A percentile compares a stretch with the other conserved stretches of the same genome.
These are phyloP conservation scores for Alternaria hordeiaustralica DNA, from an alignment of 2,329 filamentous ascomycete genomes.

Conservation along the genomic window DNA sequence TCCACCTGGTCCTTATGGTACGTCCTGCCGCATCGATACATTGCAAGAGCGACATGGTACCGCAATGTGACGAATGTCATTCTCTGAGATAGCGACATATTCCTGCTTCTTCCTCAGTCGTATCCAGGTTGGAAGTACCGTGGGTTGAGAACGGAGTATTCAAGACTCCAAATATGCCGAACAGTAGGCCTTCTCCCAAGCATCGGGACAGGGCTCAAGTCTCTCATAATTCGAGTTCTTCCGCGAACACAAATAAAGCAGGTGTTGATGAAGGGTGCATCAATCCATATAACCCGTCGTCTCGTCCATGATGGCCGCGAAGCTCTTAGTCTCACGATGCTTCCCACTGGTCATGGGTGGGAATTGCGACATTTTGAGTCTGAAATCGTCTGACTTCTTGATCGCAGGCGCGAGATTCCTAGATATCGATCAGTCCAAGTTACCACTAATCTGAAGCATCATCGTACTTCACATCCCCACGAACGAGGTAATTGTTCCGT, in stretches of 20 bases:
- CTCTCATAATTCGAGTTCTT: not conserved
- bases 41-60: not conserved
- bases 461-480: constrained; percentile 70
- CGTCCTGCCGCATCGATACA: not conserved
- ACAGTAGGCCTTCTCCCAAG: not conserved
- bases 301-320: constrained; percentile 47
- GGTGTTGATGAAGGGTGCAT: not conserved
- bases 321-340: constrained; percentile 45
- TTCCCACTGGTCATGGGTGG: constrained; percentile 45
- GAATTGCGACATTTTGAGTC: constrained; percentile 40
- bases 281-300: constrained; percentile 44
- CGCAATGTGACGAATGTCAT: not conserved
- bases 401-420: constrained; percentile 59
- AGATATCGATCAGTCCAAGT: not conserved
- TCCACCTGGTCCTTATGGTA: not conserved
- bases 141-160: not conserved
- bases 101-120: rapidly evolving
- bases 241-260: rapidly evolving
- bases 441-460: not conserved
- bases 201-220: rapidly evolving
- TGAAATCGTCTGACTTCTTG: constrained; percentile 54
- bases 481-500: constrained; percentile 76
- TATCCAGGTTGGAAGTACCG: rapidly evolving
- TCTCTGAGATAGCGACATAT: not conserved
- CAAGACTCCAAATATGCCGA: rapidly evolving